Percentiles rank a stretch among this genome's conserved stretches.
Evolutionary conservation across 768 basidiomycete genomes (phyloP).

Genomic region (Boletus rubescentipes): DNA sequence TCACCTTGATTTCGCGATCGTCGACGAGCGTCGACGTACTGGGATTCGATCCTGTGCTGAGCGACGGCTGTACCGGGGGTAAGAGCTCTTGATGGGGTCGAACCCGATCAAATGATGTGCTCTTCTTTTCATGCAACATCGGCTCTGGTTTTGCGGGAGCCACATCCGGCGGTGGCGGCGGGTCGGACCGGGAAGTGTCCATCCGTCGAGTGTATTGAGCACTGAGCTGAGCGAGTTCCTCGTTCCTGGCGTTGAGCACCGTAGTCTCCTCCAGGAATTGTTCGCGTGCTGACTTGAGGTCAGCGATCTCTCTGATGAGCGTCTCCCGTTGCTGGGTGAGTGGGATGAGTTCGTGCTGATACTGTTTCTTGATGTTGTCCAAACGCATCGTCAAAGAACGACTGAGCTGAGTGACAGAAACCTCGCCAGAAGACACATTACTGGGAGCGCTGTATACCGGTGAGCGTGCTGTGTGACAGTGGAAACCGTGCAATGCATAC

Average conservation of each 20-base stretch:
- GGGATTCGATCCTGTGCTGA: conserved; percentile 16
- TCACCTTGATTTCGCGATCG: conserved; percentile 29
- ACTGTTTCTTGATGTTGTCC: conserved; percentile 84
- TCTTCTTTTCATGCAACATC: conserved; percentile 24
- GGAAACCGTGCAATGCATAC: conserved; percentile 40
- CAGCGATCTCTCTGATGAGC: conserved; percentile 76
- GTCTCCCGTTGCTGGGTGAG: conserved; percentile 80
- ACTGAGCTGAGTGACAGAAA: conserved; percentile 45
- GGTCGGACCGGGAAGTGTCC: conserved; percentile 41
- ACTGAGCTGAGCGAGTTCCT: conserved; percentile 87
- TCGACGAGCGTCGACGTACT: conserved; percentile 26
- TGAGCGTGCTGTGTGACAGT: conserved; percentile 23
- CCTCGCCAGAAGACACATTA: conserved; percentile 30
- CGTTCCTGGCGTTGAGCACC: conserved; percentile 86
- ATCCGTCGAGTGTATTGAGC: conserved; percentile 78
- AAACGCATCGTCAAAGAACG: conserved; percentile 82
- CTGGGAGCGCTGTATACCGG: conserved; percentile 24
- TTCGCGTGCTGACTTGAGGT: conserved; percentile 84
- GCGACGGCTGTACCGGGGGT: conserved; percentile 10
- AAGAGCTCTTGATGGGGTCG: conserved; percentile 13
- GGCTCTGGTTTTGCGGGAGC: conserved; percentile 8
- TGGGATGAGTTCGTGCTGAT: conserved; percentile 82
- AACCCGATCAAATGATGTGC: conserved; percentile 30
- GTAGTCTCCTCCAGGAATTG: conserved; percentile 90
- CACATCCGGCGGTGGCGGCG: conserved; percentile 11